Base-by-base conservation (phyloP, 345 rosid species). In the Camelina sativa region DNA sequence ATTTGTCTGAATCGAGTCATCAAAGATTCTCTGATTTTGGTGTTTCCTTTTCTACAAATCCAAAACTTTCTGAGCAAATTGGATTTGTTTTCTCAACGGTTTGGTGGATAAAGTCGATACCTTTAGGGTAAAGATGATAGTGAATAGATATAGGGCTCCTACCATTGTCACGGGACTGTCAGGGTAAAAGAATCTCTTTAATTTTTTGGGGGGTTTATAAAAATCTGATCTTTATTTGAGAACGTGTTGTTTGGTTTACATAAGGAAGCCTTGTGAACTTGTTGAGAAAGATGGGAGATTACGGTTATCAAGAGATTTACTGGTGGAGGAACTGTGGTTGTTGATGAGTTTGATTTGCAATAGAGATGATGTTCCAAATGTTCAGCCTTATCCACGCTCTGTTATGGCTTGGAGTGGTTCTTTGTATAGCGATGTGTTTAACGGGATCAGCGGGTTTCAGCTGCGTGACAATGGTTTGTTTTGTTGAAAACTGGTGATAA, bases 241-340 rank as follows among this genome's bases (percentile, higher is more conserved):
- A 3, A 65, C 32, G n/a, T 46, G 17, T 48, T 37, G 4, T 3
- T 28, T 28, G 8, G 22, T 51, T 52, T 78, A 11, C 56, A 10
- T 79, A 86, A 87, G 97, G 85, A 91, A 91, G 78, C 83, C 92
- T 75, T 79, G 86, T 43, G 88, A 93, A 72, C 92, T 93, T 66
- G 71, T 91, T 69, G 89, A 91, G 79, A 71, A 47, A 70, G 88
- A 91, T 75, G 63, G 70, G 73, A 59, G 73, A 59, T 91, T 67
- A 92, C 94, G 47, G 94, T 91, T 11, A 86, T 91, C 60, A 89
- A 81, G 80, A 80, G 98, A 75, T 91, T 91, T 66, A 86, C 86
- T 1, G 97, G 97, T 57, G 97, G 97, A 74, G 98, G 98, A 71
- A 93, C 98, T 58, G 98, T 93, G 76, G 65, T 87, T 64, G 98